Base-by-base conservation (phyloP, 768 basidiomycete species). In the Clathrus columnatus region DNA sequence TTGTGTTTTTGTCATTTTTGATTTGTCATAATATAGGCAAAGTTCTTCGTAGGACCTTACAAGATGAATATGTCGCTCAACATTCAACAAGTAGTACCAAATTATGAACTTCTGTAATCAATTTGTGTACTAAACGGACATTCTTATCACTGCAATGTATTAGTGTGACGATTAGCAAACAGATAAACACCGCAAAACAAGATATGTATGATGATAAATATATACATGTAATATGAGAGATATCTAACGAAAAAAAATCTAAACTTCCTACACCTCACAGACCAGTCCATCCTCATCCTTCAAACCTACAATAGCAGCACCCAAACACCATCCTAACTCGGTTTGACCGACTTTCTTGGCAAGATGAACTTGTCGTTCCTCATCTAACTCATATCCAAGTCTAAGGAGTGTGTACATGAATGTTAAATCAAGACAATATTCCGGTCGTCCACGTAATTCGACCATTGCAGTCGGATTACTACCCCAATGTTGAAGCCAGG, bases 391-490 rank as follows among this genome's bases (percentile, higher is more conserved):
- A 70, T 98, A 99, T 27, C 95, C 95, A 1, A 91, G 74, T 57
- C 86, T 75, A 55, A 98, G 68, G 59, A 99, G 68, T 48, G 82
- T 84, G 64, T 96, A 83, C 93, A 92, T 91, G 69, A 95, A 99
- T 43, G 91, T 97, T 64, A 98, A 68, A 67, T 99, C 95, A 41
- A 97, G 77, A 68, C 96, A 99, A 76, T 87, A 94, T 73, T 97
- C 95, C 0, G 95, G 93, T 8, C 94, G 76, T 48, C 74, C 89
- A 48, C 79, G 74, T 5, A 98, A 73, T 64, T 96, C 95, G 0
- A 69, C 74, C 67, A 85, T 74, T 30, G 79, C 79, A 1, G 65
- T 67, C 5, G 69, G 64, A 65, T 76, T 68, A 16, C 64, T 56
- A n/a, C 70, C 69, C 78, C 78, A 81, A 41, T 71, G 71, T 24